phyloP scores from a whole-genome alignment of 2,329 filamentous ascomycete genomes.

The Malbranchea cinnamomea region DNA sequence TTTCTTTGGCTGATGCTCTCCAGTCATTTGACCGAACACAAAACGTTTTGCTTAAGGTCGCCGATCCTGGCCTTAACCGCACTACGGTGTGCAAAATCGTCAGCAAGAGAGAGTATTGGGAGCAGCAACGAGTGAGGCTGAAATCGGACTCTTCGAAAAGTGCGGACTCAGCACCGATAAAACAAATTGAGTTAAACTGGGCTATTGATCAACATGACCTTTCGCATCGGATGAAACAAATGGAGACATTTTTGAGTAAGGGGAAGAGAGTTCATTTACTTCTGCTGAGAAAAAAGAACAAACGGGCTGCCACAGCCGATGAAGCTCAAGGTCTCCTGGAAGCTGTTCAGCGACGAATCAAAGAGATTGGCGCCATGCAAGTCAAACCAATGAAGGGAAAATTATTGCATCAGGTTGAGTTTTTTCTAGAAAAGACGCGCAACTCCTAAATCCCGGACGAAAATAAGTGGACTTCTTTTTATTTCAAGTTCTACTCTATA shows the following conservation, averaged over 20 bases:
- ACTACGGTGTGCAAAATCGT: conserved; percentile 58
- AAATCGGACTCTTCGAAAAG: conserved; percentile 25
- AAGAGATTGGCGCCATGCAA: conserved; percentile 27
- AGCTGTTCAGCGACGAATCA: conserved; percentile 32
- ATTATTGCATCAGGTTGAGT: conserved; percentile 22
- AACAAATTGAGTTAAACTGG: conserved; percentile 86
- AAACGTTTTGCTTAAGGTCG: conserved; percentile 38
- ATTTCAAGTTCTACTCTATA: no score
- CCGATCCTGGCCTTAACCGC: conserved; percentile 16
- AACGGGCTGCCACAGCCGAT: conserved; percentile 42
- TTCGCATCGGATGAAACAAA: conserved; percentile 50
- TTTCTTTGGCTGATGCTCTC: conserved; percentile 22
- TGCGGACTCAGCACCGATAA: conserved; percentile 30
- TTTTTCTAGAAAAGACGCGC: conserved; percentile 22
- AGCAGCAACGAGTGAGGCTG: conserved; percentile 25
- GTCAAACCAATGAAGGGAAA: conserved; percentile 28
- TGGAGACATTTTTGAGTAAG: conserved; percentile 55
- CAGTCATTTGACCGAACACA: conserved; percentile 32
- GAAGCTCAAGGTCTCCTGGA: conserved; percentile 47
- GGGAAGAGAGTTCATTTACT: conserved; percentile 62
- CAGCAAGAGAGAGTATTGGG: conserved; percentile 37
- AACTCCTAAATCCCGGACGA: no score
- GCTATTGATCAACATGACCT: conserved; percentile 65
- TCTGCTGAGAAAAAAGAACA: conserved; percentile 51
- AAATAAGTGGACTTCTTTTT: background rate